These are phyloP conservation scores for Colletotrichum higginsianum DNA, from an alignment of 2,329 filamentous ascomycete genomes.

Conservation along the genomic window DNA sequence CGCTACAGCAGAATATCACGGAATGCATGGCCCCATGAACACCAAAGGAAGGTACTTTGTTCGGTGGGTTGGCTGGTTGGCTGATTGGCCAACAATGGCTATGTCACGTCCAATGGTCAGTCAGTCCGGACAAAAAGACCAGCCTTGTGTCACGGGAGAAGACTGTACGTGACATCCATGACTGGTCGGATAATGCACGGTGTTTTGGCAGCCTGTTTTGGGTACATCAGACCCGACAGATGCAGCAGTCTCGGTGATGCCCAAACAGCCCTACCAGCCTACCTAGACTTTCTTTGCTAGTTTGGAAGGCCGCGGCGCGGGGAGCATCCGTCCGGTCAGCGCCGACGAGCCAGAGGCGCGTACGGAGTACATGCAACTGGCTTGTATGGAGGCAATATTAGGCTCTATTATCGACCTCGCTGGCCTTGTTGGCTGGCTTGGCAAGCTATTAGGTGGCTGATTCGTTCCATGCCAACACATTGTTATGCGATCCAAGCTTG, in stretches of 20 bases:
- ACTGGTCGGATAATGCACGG: background rate
- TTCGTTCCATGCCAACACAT: constrained; percentile 4
- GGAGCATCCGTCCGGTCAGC: background rate
- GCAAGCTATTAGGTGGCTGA: background rate
- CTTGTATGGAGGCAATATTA: constrained; percentile 22
- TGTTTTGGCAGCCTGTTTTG: too few relatives aligned
- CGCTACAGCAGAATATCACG: background rate
- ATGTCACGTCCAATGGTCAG: background rate
- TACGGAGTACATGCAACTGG: constrained; percentile 10
- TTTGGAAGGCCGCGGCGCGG: background rate
- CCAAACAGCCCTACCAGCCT: background rate
- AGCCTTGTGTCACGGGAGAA: background rate
- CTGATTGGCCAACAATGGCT: background rate
- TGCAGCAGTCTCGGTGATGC: background rate
- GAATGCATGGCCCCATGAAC: background rate
- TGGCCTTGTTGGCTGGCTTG: background rate
- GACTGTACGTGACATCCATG: background rate
- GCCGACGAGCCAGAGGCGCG: constrained; percentile 2
- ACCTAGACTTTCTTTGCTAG: background rate
- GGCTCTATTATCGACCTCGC: background rate
- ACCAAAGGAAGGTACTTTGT: background rate
- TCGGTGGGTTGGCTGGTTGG: background rate
- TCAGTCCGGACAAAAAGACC: background rate
- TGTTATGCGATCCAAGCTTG: constrained; percentile 15
- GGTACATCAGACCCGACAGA: background rate